Conservation (phyloP, 176 grass and related monocot genomes). For the Guadua angustifolia region DNA sequence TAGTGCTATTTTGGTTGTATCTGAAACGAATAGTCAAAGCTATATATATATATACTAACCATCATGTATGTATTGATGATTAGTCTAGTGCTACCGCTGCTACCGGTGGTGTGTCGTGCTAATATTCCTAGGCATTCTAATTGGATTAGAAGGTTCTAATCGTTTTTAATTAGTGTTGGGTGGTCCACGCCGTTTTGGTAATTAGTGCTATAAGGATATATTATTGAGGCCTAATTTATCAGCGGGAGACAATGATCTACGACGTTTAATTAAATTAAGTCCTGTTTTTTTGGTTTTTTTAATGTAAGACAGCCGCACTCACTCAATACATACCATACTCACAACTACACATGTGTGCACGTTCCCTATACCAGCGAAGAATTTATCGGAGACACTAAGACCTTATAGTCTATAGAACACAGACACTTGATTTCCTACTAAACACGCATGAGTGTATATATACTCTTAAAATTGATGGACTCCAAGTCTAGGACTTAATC, state of each 20-base stretch:
- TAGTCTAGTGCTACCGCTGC: background rate
- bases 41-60: too few species aligned
- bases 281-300: background rate
- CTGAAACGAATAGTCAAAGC: slow-evolving; percentile 7
- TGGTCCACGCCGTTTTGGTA: slow-evolving; percentile 17
- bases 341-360: too few species aligned
- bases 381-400: too few species aligned
- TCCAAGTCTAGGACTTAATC: too few species aligned
- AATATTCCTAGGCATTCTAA: slow-evolving; percentile 4
- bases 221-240: background rate
- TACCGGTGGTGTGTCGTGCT: background rate
- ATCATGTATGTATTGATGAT: background rate
- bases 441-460: too few species aligned
- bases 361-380: too few species aligned
- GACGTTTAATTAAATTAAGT: background rate
- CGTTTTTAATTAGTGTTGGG: slow-evolving; percentile 9
- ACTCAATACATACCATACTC: too few species aligned
- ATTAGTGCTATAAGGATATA: background rate
- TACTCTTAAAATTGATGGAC: too few species aligned
- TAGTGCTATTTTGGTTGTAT: slow-evolving; percentile 33
- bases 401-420: too few species aligned
- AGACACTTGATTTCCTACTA: rapidly evolving
- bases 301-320: too few species aligned
- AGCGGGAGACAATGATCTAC: background rate
- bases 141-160: slow-evolving; percentile 38